Evolutionary conservation across 2,329 filamentous ascomycete species (phyloP), one percentile per base, ranked within the genome.

Genomic region (Akanthomyces lecanii): DNA sequence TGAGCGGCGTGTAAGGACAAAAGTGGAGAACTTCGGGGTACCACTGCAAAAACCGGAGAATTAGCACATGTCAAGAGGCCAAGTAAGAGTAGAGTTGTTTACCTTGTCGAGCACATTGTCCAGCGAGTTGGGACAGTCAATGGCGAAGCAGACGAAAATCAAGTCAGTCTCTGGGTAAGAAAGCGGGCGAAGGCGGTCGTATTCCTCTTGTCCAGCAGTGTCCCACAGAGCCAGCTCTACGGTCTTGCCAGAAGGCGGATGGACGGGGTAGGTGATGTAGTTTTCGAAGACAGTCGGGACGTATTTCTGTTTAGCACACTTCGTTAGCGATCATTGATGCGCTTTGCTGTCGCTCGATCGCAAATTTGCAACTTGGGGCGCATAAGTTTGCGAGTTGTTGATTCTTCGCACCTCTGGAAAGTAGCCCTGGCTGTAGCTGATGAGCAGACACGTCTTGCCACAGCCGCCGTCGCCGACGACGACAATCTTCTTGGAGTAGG

Each of bases 41-140:
- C 95, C 95, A 99, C 95, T 98, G 70, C 21, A 36, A 11, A 16
- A 8, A 50, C 54, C 38, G 60, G 63, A 11, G 7, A 36, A 36
- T 47, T 28, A 62, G 21, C 14, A 54, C 12, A 40, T 40, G 30
- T 21, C 51, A 18, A 30, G 23, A 11, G 36, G 8, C 25, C 28
- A 47, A n/a, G 25, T 14, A 5, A 18, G 44, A 25, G 54, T 51
- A n/a, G 18, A 36, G 33, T 36, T 36, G 33, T 2, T 36, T 80
- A 97, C 95, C 89, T 99, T 99, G 81, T 99, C 95, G 81, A 98
- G 89, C 64, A 99, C 94, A 77, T 99, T 99, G 74, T 99, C 95
- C 60, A 99, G 83, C 7, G 94, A 98, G 77, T 97, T 97, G 42
- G 95, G 95, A 76, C 95, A 99, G 78, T 99, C 95, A 72, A 99